phyloP scores from a whole-genome alignment of 352 stramenopile genomes.

The Elongisporangium undulatum region DNA sequence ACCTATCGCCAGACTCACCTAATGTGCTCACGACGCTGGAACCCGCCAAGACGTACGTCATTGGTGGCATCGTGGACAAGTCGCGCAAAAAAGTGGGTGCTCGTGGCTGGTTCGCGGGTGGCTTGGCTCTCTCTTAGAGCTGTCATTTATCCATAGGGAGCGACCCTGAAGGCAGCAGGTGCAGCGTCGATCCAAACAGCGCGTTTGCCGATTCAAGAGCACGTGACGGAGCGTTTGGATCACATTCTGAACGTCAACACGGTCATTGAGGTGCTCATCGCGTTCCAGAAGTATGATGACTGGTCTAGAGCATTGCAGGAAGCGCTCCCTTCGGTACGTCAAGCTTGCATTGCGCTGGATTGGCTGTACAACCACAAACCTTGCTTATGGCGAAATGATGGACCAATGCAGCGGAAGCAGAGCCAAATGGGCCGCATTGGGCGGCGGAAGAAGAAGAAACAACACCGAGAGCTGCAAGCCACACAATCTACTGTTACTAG shows the following conservation, averaged over 20 bases:
- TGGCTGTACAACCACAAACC: too few relatives aligned
- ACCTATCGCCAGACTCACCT: conserved; percentile 68
- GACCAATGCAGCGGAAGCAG: conserved; percentile 31
- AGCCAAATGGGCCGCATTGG: conserved; percentile 32
- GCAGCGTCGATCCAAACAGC: conserved; percentile 44
- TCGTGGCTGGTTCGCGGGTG: background rate
- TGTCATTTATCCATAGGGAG: conserved; percentile 21
- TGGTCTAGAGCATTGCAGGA: conserved; percentile 44
- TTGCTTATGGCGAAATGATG: too few relatives aligned
- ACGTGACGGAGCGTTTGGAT: conserved; percentile 57
- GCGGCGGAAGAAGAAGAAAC: conserved; percentile 18
- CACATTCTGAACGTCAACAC: conserved; percentile 85
- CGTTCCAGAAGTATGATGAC: conserved; percentile 37
- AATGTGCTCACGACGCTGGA: conserved; percentile 62
- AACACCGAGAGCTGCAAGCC: background rate
- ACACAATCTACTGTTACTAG: background rate
- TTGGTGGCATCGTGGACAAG: conserved; percentile 80
- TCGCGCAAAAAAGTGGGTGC: conserved; percentile 53
- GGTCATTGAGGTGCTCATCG: conserved; percentile 64
- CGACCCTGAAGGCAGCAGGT: conserved; percentile 47
- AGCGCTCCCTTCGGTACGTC: conserved; percentile 45
- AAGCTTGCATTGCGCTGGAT: conserved; percentile 1
- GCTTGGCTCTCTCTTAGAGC: conserved; percentile 1
- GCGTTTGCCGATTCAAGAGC: conserved; percentile 69
- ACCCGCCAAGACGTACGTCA: conserved; percentile 67